phyloP scores from a whole-genome alignment of 2,329 filamentous ascomycete genomes.

The Stemphylium lycopersici region DNA sequence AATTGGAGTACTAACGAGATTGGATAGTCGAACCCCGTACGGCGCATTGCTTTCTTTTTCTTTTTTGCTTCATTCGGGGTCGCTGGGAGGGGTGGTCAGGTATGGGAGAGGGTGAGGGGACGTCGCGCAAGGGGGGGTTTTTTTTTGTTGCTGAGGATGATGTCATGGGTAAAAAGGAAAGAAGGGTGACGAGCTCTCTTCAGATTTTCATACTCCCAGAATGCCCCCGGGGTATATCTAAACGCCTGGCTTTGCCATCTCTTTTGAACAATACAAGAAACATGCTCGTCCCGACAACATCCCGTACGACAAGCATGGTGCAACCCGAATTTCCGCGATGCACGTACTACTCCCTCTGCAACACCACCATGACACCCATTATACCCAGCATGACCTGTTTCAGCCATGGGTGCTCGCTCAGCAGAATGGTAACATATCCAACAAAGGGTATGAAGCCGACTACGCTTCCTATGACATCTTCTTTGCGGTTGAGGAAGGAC shows the following conservation, averaged over 20 bases:
- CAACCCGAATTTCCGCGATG: background rate
- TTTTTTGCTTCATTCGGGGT: slow-evolving; percentile 1
- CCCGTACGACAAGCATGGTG: background rate
- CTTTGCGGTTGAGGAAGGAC: slow-evolving; percentile 78
- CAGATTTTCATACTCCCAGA: background rate
- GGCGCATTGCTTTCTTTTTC: slow-evolving; percentile 19
- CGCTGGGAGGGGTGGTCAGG: background rate
- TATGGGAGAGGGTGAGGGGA: background rate
- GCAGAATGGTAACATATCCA: slow-evolving; percentile 93
- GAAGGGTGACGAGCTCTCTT: background rate
- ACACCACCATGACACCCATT: slow-evolving; percentile 91
- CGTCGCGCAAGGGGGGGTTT: background rate
- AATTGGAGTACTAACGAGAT: background rate
- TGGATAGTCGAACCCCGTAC: slow-evolving; percentile 21
- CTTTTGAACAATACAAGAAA: background rate
- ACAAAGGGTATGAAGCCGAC: slow-evolving; percentile 92
- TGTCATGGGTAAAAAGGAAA: background rate
- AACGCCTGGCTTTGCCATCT: slow-evolving; percentile 14
- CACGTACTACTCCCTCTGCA: slow-evolving; percentile 78
- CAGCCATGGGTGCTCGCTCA: slow-evolving; percentile 95
- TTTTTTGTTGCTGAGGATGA: background rate
- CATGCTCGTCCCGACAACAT: background rate
- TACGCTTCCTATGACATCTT: slow-evolving; percentile 93
- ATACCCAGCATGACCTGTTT: slow-evolving; percentile 94
- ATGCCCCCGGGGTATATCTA: background rate